A percentile compares a stretch with the other conserved stretches of the same genome.
phyloP scores from a whole-genome alignment of 176 grass and related monocot species.

The Lolium multiflorum region DNA sequence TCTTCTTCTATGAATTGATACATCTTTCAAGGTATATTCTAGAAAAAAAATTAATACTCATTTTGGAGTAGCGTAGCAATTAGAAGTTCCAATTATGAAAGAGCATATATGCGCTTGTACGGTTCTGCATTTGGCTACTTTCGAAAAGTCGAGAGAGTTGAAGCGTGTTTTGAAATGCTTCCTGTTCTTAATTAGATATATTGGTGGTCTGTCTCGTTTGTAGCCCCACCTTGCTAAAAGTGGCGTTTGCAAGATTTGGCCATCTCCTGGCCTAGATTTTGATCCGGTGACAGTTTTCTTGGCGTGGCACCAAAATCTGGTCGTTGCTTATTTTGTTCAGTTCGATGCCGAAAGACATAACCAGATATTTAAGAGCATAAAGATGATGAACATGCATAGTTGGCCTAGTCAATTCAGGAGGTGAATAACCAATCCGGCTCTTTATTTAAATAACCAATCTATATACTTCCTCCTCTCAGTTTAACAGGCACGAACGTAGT shows the following conservation, averaged over 20 bases:
- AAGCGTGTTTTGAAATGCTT: slow-evolving; percentile 6
- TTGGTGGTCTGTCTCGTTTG: background rate
- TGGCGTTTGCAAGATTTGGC: background rate
- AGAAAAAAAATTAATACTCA: no score
- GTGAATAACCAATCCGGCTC: no score
- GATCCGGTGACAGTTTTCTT: background rate
- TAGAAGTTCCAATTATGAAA: background rate
- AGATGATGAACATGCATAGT: no score
- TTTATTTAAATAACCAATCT: no score
- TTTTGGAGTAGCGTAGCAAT: no score
- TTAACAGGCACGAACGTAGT: no score
- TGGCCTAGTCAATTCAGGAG: no score
- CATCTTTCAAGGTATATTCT: no score
- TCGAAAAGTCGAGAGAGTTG: background rate
- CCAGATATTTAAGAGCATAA: background rate
- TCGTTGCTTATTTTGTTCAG: background rate
- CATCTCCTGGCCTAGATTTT: background rate
- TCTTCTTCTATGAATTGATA: no score
- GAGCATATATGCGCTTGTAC: background rate
- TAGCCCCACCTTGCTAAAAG: slow-evolving; percentile 27
- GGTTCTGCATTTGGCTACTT: background rate
- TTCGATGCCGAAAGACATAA: background rate
- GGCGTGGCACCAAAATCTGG: background rate
- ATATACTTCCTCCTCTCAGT: no score
- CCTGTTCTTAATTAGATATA: background rate